Base-by-base conservation (phyloP, 2,329 filamentous ascomycete genomes). In the Teratosphaeria epicoccoides region DNA sequence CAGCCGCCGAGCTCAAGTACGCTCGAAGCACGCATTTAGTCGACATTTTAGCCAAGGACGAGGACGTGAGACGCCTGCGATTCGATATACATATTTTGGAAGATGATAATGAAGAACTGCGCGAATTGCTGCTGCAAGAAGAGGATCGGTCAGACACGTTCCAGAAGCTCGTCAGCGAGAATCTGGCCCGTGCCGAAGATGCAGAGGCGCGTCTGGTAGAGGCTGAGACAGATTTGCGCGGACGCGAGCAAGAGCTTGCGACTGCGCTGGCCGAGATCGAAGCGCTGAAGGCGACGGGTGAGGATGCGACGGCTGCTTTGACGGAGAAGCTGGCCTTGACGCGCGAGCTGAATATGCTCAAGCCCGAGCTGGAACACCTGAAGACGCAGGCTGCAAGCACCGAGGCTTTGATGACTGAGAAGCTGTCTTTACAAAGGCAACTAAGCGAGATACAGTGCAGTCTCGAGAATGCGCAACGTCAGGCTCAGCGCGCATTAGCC, bases 401-500 rank as follows among this genome's bases (percentile, higher is more conserved):
- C 50, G 83, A 89, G 62, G 76, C 79, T 2, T 72, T 87, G 10
- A 73, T 94, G 14, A 76, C 84, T 1, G 88, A 95, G 64, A 95
- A 94, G 67, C 75, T 91, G 45, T 78, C 84, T 1, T 71, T 96
- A 12, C 84, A 93, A 64, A 83, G 86, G 46, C 87, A 93, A 68
- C 68, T 95, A 24, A 84, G 78, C 62, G 82, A 84, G 1, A 69
- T 90, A 2, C 86, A 95, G 66, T 82, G 88, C 43, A 86, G 95
- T 60, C 76, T 95, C 2, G 87, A 90, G 57, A 87, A 86, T 58
- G 87, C 93, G 65, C 91, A 82, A 66, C 79, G 82, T n/a, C 77
- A 82, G 2, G 74, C 79, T 7, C 79, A 83, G 58, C 79, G 83
- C 49, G 77, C 77, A 3, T 60, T 72, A 4, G 72, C 72, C 1